phyloP scores from a whole-genome alignment of 148 eudicot genomes.

The Fallopia convolvulus region DNA sequence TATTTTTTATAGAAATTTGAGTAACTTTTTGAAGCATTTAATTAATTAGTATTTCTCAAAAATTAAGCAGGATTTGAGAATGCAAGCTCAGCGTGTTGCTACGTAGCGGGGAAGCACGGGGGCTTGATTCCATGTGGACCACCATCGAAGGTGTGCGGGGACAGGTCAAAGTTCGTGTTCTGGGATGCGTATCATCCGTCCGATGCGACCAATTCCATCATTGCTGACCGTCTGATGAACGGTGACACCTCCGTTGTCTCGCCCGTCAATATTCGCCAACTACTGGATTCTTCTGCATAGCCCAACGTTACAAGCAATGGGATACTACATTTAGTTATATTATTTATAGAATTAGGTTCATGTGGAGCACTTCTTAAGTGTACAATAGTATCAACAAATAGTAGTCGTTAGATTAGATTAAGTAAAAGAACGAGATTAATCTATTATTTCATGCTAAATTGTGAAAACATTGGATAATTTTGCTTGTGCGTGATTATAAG shows the following conservation, averaged over 20 bases:
- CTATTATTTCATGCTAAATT: too few species aligned
- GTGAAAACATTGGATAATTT: too few species aligned
- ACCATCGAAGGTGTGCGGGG: slow-evolving; percentile 39
- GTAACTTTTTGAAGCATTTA: too few species aligned
- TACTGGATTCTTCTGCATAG: background rate
- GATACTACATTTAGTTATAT: background rate
- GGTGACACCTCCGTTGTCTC: slow-evolving; percentile 23
- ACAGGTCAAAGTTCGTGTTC: slow-evolving; percentile 70
- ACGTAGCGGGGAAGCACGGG: slow-evolving; percentile 48
- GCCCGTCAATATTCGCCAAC: background rate
- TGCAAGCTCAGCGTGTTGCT: slow-evolving; percentile 57
- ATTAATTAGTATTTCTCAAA: too few species aligned
- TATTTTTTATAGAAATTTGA: too few species aligned
- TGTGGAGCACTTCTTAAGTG: too few species aligned
- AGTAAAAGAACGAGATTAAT: too few species aligned
- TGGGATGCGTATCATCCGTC: slow-evolving; percentile 94
- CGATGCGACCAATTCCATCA: slow-evolving; percentile 58
- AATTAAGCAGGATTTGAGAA: slow-evolving; percentile 55
- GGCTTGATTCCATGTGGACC: slow-evolving; percentile 82
- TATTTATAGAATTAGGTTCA: too few species aligned
- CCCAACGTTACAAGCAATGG: background rate
- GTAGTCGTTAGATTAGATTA: too few species aligned
- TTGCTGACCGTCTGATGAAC: slow-evolving; percentile 54
- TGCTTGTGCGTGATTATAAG: too few species aligned
- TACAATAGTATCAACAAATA: too few species aligned